Conservation (phyloP, 345 rosid genomes). For the Leavenworthia alabamica region DNA sequence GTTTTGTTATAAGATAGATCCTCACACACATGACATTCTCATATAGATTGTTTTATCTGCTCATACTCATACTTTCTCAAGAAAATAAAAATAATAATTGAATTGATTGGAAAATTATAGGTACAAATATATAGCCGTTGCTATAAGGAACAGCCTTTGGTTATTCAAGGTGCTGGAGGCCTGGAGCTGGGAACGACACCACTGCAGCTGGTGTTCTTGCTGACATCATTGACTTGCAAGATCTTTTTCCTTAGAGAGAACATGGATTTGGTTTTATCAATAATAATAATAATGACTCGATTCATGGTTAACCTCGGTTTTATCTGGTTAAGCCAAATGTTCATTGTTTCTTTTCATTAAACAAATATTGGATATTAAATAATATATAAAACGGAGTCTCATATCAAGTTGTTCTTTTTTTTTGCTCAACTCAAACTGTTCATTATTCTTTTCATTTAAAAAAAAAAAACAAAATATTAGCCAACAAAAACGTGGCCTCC, state of each 20-base stretch:
- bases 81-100: neutral
- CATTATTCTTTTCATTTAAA: neutral
- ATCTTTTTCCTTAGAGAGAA: constrained; percentile 46
- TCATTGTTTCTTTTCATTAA: no score
- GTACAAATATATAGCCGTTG: constrained; percentile 80
- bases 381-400: no score
- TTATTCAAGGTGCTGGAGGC: constrained; percentile 97
- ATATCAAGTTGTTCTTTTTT: no score
- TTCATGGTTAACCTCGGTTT: no score
- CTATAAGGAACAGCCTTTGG: constrained; percentile 69
- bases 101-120: constrained; percentile 35
- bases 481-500: neutral
- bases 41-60: neutral
- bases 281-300: no score
- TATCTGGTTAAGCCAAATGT: neutral
- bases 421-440: no score
- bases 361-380: no score
- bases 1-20: no score
- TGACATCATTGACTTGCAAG: constrained; percentile 83
- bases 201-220: constrained; percentile 95
- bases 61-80: neutral
- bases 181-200: constrained; percentile 92
- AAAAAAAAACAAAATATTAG: neutral
- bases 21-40: neutral
- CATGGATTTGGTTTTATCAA: neutral